A percentile compares a stretch with the other conserved stretches of the same genome.
These are phyloP conservation scores for Eutypella sp. DNA, from an alignment of 2,329 filamentous ascomycete species.

Conservation along the genomic window DNA sequence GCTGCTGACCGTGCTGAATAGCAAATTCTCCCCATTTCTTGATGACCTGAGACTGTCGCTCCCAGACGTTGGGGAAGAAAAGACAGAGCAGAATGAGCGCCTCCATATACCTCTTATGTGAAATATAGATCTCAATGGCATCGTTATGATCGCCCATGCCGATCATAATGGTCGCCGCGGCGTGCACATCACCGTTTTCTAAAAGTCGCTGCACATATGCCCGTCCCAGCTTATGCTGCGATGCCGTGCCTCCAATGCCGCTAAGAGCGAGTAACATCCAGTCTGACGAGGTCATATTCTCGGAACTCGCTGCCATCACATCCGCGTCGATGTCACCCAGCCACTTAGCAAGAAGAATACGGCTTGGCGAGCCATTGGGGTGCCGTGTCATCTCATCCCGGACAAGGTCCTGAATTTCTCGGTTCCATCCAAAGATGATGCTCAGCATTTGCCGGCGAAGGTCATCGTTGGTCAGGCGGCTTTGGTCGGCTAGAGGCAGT, in stretches of 20 bases:
- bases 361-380: conserved; percentile 65
- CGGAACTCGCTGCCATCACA: conserved; percentile 71
- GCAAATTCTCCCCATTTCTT: conserved; percentile 94
- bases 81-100: conserved; percentile 84
- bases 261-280: conserved; percentile 96
- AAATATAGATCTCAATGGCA: conserved; percentile 93
- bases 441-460: conserved; percentile 85
- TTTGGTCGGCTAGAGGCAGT: conserved; percentile 52
- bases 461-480: conserved; percentile 67
- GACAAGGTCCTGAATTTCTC: conserved; percentile 74
- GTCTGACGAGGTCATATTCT: conserved; percentile 87
- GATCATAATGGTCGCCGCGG: conserved; percentile 86
- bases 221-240: conserved; percentile 85
- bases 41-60: conserved; percentile 80
- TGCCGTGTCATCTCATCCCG: conserved; percentile 79
- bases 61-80: conserved; percentile 81
- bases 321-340: conserved; percentile 80
- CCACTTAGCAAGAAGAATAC: conserved; percentile 87
- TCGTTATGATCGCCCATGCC: conserved; percentile 90
- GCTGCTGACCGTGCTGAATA: conserved; percentile 78
- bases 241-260: conserved; percentile 71
- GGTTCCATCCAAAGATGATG: conserved; percentile 92
- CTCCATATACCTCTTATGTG: conserved; percentile 87
- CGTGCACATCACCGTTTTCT: conserved; percentile 85
- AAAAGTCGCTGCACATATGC: conserved; percentile 87